These are phyloP conservation scores for Fusarium guadeloupense DNA, from an alignment of 2,329 filamentous ascomycete species.

Conservation along the genomic window DNA sequence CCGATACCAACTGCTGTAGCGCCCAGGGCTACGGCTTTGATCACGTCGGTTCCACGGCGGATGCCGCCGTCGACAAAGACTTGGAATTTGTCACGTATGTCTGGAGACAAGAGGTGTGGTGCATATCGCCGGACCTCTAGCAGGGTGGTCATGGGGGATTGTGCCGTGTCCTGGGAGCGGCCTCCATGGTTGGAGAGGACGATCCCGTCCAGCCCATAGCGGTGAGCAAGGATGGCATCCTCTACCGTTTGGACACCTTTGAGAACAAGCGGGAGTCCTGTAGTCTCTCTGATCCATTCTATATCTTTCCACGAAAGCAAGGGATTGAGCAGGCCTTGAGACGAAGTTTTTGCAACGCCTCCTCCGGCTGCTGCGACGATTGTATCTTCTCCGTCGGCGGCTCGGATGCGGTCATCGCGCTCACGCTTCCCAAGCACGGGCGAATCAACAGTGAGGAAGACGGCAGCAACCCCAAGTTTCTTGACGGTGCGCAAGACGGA, in stretches of 20 bases:
- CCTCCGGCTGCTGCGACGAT: not conserved
- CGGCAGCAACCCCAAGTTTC: not conserved
- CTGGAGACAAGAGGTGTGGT: conserved; percentile 53
- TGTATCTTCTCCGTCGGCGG: not conserved
- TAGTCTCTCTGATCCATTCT: conserved; percentile 63
- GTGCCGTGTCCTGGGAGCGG: conserved; percentile 41
- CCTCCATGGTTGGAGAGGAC: conserved; percentile 77
- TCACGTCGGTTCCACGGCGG: conserved; percentile 69
- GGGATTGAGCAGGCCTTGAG: not conserved
- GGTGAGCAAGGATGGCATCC: conserved; percentile 69
- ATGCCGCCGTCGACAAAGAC: conserved; percentile 73
- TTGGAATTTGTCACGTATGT: conserved; percentile 65
- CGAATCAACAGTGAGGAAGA: conserved; percentile 1
- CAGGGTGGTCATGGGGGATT: conserved; percentile 65
- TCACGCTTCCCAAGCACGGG: conserved; percentile 2
- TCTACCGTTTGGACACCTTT: conserved; percentile 74
- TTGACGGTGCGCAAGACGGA: not conserved
- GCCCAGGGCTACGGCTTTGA: conserved; percentile 73
- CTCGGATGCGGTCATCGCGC: not conserved
- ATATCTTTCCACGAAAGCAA: conserved; percentile 67
- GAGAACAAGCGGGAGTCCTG: conserved; percentile 66
- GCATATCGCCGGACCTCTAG: conserved; percentile 67
- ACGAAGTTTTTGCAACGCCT: not conserved
- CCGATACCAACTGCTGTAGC: conserved; percentile 71
- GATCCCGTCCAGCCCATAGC: conserved; percentile 71